phyloP scores from a whole-genome alignment of 164 flowering plant species.

The Litsea cubeba region DNA sequence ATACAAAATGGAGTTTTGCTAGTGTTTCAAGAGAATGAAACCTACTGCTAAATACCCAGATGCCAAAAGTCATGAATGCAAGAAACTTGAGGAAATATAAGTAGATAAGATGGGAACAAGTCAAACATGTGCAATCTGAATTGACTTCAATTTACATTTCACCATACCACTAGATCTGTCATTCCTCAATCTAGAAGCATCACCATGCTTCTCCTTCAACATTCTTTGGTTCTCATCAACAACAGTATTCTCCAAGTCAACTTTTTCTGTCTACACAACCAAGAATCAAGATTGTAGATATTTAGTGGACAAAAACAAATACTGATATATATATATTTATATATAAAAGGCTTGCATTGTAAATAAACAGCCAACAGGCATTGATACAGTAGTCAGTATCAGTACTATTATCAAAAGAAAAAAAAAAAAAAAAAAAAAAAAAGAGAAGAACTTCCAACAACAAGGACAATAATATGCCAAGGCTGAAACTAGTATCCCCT shows the following conservation, averaged over 20 bases:
- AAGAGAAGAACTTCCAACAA: no score
- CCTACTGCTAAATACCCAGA: not conserved
- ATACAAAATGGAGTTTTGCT: not conserved
- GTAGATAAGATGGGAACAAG: not conserved
- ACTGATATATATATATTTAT: not conserved
- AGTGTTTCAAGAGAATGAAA: not conserved
- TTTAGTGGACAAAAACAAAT: not conserved
- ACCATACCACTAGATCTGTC: slow-evolving; percentile 30
- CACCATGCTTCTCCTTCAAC: slow-evolving; percentile 38
- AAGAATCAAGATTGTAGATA: not conserved
- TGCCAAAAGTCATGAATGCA: not conserved
- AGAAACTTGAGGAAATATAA: not conserved
- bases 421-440: no score
- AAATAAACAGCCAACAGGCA: no score
- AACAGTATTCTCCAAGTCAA: slow-evolving; percentile 91
- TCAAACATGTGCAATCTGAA: not conserved
- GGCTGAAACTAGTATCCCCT: no score
- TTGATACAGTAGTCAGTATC: no score
- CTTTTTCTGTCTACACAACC: slow-evolving; percentile 89
- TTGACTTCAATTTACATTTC: not conserved
- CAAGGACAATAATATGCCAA: no score
- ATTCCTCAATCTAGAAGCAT: slow-evolving; percentile 26
- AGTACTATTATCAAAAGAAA: no score
- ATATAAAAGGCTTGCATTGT: no score
- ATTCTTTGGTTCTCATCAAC: slow-evolving; percentile 98